Evolutionary conservation across 2,329 filamentous ascomycete genomes (phyloP).

Genomic region (Aspergillus proliferans): DNA sequence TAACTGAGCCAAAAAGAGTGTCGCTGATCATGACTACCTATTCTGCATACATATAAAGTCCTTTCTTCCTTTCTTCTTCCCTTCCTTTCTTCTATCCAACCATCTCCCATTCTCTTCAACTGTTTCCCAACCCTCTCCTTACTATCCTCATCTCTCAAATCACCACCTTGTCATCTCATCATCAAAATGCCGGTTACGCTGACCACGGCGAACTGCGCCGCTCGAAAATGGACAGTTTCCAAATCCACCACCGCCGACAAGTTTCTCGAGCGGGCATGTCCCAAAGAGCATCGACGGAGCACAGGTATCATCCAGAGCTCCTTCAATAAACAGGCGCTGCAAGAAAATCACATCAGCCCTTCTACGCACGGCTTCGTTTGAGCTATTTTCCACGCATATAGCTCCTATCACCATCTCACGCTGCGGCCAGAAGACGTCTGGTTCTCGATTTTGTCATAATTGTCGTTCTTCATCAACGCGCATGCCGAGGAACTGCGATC

Average conservation of each 20-base stretch:
- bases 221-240: not conserved
- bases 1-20: no score
- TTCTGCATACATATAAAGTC: no score
- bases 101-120: no score
- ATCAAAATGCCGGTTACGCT: not conserved
- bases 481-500: slow-evolving; percentile 40
- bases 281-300: not conserved
- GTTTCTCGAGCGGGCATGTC: not conserved
- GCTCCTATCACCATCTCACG: slow-evolving; percentile 36
- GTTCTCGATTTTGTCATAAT: slow-evolving; percentile 46
- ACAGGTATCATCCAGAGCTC: not conserved
- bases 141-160: no score
- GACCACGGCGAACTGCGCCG: not conserved
- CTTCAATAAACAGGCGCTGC: not conserved
- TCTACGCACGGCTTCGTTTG: slow-evolving; percentile 6
- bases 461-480: slow-evolving; percentile 42
- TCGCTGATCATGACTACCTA: no score
- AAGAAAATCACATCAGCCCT: not conserved
- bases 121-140: no score
- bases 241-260: not conserved
- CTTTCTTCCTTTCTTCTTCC: no score
- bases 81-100: no score
- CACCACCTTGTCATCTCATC: not conserved
- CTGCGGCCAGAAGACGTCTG: slow-evolving; percentile 50
- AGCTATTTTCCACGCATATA: slow-evolving; percentile 7